Conservation (phyloP, 2,329 filamentous ascomycete species). For the Grosmannia huntii region DNA sequence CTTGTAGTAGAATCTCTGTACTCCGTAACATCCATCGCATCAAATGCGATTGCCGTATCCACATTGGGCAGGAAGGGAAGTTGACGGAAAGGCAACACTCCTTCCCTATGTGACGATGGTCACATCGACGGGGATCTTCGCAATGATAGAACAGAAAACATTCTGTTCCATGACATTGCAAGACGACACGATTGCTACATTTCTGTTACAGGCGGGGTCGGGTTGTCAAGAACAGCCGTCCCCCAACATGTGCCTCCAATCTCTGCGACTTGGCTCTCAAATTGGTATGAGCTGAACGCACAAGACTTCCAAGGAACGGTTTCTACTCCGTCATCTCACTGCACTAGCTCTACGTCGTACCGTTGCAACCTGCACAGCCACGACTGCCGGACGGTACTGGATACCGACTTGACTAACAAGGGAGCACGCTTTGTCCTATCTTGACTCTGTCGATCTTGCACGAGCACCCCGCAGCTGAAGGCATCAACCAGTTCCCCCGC, state of each 20-base stretch:
- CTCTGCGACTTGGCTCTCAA: neutral
- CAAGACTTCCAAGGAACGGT: neutral
- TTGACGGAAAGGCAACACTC: neutral
- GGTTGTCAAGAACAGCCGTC: neutral
- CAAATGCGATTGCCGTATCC: neutral
- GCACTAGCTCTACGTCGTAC: too few species aligned
- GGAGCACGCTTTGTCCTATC: neutral
- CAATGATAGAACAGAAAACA: neutral
- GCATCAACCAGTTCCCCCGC: neutral
- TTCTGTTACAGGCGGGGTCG: neutral
- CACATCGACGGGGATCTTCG: neutral
- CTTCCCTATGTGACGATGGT: neutral
- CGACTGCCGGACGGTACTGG: neutral
- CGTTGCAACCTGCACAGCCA: neutral
- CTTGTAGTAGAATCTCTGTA: too few species aligned
- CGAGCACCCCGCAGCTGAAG: neutral
- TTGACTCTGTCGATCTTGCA: neutral
- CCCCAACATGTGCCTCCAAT: neutral
- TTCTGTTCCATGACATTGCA: neutral
- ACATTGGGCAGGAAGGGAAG: neutral
- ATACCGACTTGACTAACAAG: too few species aligned
- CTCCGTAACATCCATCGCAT: too few species aligned
- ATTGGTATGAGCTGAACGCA: neutral
- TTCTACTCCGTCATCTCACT: neutral
- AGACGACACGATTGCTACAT: neutral